Evolutionary conservation across 2,329 filamentous ascomycete genomes (phyloP), one percentile per base, ranked within the genome.

Genomic region (Fusarium camptoceras): DNA sequence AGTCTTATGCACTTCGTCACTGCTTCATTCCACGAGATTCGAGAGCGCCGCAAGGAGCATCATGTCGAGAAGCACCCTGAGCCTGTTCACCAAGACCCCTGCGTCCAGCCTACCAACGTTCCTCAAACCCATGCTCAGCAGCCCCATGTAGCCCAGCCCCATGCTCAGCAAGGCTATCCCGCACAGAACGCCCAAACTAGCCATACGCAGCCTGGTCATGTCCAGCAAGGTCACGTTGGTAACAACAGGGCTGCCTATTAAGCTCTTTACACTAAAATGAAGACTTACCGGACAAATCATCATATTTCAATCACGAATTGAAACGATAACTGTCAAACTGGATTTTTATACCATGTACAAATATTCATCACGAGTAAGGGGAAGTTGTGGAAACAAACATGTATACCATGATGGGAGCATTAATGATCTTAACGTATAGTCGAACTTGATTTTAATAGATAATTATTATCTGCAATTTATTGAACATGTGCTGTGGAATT

Each of bases 1-100:
- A 67, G 64, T 18, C 3, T 67, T 1, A 24, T 68, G 1, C 65
- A 68, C 9, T 48, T 48, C 2, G 25, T 68, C 2, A 68, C 65
- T 3, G 65, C 65, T 8, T 22, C 43, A n/a, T 68, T 68, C 12
- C 64, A 68, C 18, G 65, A 68, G 28, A 31, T 68, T 0, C 39
- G 22, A 1, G 51, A 68, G 12, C 64, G 34, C 5, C 50, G 51
- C 41, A 59, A 25, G 14, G 48, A 66, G 5, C 42, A 49, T 4
- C 61, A 34, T 3, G 27, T 42, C 1, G 50, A 65, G 5, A 50
- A 47, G 5, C 6, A 42, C 0, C 16, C 37, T n/a, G 22, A 14
- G 34, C 34, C 34, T 12, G 34, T 37, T 37, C 31, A 37, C 4
- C 4, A 47, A 14, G 41, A 62, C 14, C 53, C 30, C 8, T 51